Conservation (phyloP, 2,329 filamentous ascomycete genomes). For the Alternaria gansuensis region DNA sequence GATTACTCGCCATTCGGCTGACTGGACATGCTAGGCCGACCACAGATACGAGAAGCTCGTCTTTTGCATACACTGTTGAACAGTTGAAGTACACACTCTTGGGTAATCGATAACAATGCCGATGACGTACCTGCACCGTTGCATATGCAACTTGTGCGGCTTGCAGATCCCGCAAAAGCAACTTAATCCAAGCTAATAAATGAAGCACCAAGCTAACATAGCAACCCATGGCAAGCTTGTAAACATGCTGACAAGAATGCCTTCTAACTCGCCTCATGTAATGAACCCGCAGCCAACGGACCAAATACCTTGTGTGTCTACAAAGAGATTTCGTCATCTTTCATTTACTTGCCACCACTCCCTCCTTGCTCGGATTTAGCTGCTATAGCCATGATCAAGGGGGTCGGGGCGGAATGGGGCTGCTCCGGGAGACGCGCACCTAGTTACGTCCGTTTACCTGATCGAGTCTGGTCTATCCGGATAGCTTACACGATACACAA, state of each 20-base stretch:
- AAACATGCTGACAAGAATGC: neutral
- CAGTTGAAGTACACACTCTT: neutral
- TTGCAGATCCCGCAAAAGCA: constrained; percentile 9
- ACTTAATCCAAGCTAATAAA: neutral
- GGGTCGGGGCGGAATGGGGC: neutral
- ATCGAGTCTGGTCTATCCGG: neutral
- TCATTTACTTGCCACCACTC: neutral
- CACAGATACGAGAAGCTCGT: neutral
- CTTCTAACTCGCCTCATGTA: neutral
- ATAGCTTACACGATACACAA: constrained; percentile 2
- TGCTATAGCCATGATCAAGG: neutral
- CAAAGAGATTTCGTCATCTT: neutral
- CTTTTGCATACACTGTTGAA: neutral
- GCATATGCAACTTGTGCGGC: neutral
- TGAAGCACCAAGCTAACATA: neutral
- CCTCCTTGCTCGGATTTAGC: neutral
- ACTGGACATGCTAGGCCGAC: neutral
- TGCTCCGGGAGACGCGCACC: neutral
- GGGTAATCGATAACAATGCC: constrained; percentile 1
- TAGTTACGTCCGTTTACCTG: neutral
- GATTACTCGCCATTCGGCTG: neutral
- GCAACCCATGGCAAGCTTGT: neutral
- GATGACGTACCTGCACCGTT: constrained; percentile 10
- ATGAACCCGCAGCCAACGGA: neutral
- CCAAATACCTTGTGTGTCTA: neutral